Percentiles rank a stretch among this genome's conserved stretches.
phyloP scores from a whole-genome alignment of 139 green algal genomes.

The Desmodesmus armatus region DNA sequence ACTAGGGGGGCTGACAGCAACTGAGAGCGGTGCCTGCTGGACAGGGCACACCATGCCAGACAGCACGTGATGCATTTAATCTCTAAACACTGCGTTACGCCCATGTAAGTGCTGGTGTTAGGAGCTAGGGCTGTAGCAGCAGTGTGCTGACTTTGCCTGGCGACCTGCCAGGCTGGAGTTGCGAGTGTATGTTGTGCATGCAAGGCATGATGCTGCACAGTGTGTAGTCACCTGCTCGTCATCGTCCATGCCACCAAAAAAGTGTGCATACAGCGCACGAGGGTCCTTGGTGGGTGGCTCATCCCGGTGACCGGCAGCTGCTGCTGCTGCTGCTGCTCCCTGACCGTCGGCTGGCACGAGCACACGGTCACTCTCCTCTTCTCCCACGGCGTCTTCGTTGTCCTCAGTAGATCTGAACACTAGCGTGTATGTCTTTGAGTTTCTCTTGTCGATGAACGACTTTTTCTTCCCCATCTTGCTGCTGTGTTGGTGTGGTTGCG shows the following conservation, averaged over 20 bases:
- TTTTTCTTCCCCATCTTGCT: conserved; percentile 69
- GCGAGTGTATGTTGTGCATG: no score
- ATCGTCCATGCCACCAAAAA: conserved; percentile 35
- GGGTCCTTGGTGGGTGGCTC: conserved; percentile 37
- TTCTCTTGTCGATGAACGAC: conserved; percentile 90
- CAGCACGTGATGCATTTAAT: no score
- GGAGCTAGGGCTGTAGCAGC: no score
- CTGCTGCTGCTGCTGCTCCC: conserved; percentile 46
- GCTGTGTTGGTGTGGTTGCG: no score
- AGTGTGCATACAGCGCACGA: conserved; percentile 23
- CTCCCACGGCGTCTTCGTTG: conserved; percentile 41
- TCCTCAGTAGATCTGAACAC: conserved; percentile 67
- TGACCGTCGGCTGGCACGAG: conserved; percentile 45
- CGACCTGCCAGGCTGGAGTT: no score
- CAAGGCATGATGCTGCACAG: background rate
- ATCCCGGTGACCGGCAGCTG: background rate
- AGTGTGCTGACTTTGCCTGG: no score
- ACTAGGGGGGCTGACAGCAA: no score
- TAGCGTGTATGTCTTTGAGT: conserved; percentile 78
- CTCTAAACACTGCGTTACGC: no score
- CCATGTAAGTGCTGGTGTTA: no score
- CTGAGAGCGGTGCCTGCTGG: no score
- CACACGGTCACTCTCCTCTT: conserved; percentile 44
- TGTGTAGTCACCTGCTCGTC: conserved; percentile 15
- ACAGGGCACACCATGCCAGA: no score